Evolutionary conservation across 1,139 yeast species (phyloP).

Genomic region (Nakaseomyces glabratus): DNA sequence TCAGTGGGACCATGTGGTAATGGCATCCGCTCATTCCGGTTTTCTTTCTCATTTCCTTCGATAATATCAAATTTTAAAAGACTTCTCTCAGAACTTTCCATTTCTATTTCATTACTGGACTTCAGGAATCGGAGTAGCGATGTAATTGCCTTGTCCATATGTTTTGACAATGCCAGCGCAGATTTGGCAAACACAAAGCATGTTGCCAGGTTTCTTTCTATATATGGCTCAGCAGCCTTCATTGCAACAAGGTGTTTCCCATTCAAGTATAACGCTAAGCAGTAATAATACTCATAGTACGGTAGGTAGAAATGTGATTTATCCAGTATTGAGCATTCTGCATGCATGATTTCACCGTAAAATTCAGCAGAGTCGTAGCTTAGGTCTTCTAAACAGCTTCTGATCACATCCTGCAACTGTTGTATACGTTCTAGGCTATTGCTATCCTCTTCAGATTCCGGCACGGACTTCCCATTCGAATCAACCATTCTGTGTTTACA

Average conservation of each 20-base stretch:
- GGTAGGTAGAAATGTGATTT: conserved; percentile 15
- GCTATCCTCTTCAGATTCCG: too few relatives aligned
- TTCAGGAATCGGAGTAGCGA: conserved; percentile 8
- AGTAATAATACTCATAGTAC: conserved; percentile 24
- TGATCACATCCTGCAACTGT: conserved; percentile 13
- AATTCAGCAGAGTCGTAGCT: conserved; percentile 29
- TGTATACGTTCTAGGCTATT: conserved; percentile 1
- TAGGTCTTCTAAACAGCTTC: conserved; percentile 20
- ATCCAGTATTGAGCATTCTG: conserved; percentile 21
- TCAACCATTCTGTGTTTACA: background rate
- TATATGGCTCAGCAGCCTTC: conserved; percentile 18
- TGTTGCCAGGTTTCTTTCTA: conserved; percentile 21
- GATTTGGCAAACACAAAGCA: conserved; percentile 26
- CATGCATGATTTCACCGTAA: conserved; percentile 24
- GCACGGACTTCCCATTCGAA: background rate
- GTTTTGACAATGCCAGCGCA: conserved; percentile 17
- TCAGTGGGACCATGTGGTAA: conserved; percentile 44
- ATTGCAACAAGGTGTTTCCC: conserved; percentile 20
- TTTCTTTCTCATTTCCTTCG: conserved; percentile 6
- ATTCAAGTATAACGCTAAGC: conserved; percentile 23
- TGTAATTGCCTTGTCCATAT: conserved; percentile 19
- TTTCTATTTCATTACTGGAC: too few relatives aligned
- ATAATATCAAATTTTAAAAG: too few relatives aligned
- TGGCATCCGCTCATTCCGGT: background rate
- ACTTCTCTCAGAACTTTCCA: background rate